Evolutionary conservation across 179 eudicot species (phyloP).

Genomic region (Dionaea muscipula): DNA sequence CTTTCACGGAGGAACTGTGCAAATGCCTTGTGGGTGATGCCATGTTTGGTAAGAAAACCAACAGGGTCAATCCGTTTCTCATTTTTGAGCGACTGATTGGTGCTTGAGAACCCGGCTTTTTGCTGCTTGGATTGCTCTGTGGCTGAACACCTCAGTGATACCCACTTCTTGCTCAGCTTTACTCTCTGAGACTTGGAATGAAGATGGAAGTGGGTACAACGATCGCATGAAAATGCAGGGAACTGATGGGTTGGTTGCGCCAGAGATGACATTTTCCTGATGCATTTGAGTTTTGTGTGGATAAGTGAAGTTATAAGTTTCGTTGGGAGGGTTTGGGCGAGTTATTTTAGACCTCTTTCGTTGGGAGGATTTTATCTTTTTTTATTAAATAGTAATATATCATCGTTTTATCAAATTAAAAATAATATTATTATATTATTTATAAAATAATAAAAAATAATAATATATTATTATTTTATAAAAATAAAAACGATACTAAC

Average conservation of each 20-base stretch:
- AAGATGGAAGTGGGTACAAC: neutral
- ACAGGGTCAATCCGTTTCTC: conserved; percentile 72
- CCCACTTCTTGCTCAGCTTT: neutral
- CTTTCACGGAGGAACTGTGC: conserved; percentile 87
- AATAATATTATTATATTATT: too few species aligned
- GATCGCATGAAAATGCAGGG: conserved; percentile 3
- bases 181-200: neutral
- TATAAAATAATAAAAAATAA: too few species aligned
- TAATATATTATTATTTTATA: too few species aligned
- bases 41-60: conserved; percentile 60
- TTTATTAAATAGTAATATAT: too few species aligned
- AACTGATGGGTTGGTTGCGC: conserved; percentile 3
- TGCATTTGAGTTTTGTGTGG: too few species aligned
- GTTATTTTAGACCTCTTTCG: too few species aligned
- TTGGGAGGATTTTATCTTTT: too few species aligned
- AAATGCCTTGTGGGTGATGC: conserved; percentile 53
- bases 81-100: too few species aligned
- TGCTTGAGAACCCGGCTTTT: conserved; percentile 10
- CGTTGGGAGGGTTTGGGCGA: too few species aligned
- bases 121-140: conserved; percentile 23
- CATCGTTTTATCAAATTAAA: too few species aligned
- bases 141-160: conserved; percentile 30
- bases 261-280: conserved; percentile 5
- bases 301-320: too few species aligned
- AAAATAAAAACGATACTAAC: too few species aligned